Base-by-base conservation (phyloP, 2,329 filamentous ascomycete genomes). In the Ustilaginoidea virens region DNA sequence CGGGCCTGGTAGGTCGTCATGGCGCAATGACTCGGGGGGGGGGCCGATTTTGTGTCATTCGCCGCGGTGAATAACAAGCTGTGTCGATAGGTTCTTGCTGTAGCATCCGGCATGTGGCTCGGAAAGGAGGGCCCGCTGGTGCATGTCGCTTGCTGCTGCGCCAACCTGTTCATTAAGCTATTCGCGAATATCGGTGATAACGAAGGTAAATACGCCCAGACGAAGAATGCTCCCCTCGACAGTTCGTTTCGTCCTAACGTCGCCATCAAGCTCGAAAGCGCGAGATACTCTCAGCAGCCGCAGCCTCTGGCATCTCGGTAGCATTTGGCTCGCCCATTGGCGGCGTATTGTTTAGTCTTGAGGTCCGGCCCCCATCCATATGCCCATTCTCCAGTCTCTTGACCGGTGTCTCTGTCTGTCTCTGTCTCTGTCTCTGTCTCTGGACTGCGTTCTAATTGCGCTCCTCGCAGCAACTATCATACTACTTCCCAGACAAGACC, bases 401-500 rank as follows among this genome's bases (percentile, higher is more conserved):
- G n/a, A n/a, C n/a, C n/a, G n/a, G n/a, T n/a, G n/a, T n/a, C n/a
- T n/a, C n/a, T n/a, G n/a, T n/a, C n/a, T n/a, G n/a, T n/a, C n/a
- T n/a, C n/a, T n/a, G n/a, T n/a, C n/a, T n/a, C n/a, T n/a, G n/a
- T n/a, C n/a, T n/a, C n/a, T n/a, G n/a, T n/a, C n/a, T n/a, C n/a
- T n/a, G n/a, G n/a, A n/a, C n/a, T n/a, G n/a, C n/a, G n/a, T n/a
- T n/a, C n/a, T n/a, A n/a, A n/a, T n/a, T 11, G 4, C 13, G 21
- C 25, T 7, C 5, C 17, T 4, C 15, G n/a, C 34, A 80, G 69
- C 83, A 92, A 66, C 62, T 96, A 3, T 92, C 85, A 1, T 96
- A 94, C 51, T 96, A 94, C 53, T 96, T 96, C 42, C 87, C 90
- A 0, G 87, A 96, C 55, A 96, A 96, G 55, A 96, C 90, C 7